Evolutionary conservation across 441 rosid genomes (phyloP).

Genomic region (Codiaeum variegatum): DNA sequence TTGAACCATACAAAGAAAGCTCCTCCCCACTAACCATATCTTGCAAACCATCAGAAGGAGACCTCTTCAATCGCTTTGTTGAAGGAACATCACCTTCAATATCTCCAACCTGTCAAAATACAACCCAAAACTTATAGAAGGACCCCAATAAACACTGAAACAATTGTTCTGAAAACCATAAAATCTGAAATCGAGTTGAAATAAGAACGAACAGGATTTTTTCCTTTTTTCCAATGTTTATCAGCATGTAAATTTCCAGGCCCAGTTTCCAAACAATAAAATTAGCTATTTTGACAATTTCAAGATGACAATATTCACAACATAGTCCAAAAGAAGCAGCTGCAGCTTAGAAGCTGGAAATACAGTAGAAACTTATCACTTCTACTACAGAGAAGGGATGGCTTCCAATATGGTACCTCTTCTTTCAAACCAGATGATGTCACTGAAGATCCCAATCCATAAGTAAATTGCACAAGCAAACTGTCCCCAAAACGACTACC

Average conservation of each 20-base stretch:
- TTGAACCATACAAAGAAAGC: slow-evolving; percentile 81
- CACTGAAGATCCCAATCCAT: slow-evolving; percentile 63
- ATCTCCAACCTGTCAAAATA: slow-evolving; percentile 69
- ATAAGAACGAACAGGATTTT: not conserved
- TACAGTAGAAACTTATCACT: not conserved
- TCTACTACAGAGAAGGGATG: slow-evolving; percentile 9
- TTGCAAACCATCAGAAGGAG: slow-evolving; percentile 85
- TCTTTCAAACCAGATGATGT: slow-evolving; percentile 65
- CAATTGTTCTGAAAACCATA: not conserved
- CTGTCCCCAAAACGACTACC: slow-evolving; percentile 98
- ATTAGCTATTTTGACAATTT: not conserved
- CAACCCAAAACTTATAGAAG: slow-evolving; percentile 9
- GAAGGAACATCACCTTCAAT: slow-evolving; percentile 80
- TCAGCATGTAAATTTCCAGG: slow-evolving; percentile 6
- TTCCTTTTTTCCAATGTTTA: not conserved
- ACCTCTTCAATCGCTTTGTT: slow-evolving; percentile 75
- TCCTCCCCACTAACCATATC: slow-evolving; percentile 90
- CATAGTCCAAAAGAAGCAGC: not conserved
- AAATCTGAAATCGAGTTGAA: not conserved
- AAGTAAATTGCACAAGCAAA: slow-evolving; percentile 86
- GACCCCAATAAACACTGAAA: not conserved
- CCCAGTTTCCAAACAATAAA: slow-evolving; percentile 12
- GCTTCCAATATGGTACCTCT: slow-evolving; percentile 56
- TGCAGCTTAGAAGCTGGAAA: slow-evolving; percentile 3
- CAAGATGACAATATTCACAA: not conserved